A percentile compares a stretch with the other conserved stretches of the same genome.
Evolutionary conservation across 306 rosid genomes (phyloP).

Genomic region (Cucurbita maxima): DNA sequence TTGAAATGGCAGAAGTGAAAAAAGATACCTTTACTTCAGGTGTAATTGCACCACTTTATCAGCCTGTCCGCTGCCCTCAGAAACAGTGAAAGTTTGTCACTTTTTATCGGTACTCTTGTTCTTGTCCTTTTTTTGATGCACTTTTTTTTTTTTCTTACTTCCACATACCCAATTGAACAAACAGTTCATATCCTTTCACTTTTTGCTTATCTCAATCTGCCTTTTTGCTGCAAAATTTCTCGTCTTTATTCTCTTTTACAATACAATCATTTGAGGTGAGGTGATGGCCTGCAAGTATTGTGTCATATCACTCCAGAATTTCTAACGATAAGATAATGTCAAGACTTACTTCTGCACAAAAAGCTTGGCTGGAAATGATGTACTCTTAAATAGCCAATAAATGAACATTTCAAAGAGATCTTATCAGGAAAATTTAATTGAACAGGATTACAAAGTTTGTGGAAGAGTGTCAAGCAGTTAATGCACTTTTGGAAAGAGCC

Average conservation of each 20-base stretch:
- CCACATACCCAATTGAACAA: background rate
- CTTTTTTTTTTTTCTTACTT: background rate
- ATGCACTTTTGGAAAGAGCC: conserved; percentile 39
- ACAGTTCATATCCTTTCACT: background rate
- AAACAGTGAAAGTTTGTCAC: background rate
- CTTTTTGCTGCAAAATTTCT: background rate
- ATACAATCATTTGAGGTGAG: background rate
- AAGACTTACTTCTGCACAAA: background rate
- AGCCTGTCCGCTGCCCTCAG: background rate
- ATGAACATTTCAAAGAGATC: background rate
- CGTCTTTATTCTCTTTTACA: background rate
- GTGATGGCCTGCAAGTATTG: background rate
- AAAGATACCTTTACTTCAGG: background rate
- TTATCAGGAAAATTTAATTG: background rate
- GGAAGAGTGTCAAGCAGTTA: background rate
- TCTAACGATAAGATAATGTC: background rate
- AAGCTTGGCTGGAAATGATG: background rate
- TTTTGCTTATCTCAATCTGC: background rate
- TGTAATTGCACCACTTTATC: background rate
- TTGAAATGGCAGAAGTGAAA: conserved; percentile 2
- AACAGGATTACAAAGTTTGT: background rate
- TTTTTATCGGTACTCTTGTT: background rate
- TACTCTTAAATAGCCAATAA: background rate
- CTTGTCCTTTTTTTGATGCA: background rate
- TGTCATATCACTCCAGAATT: background rate